Base-by-base conservation (phyloP, 208 protist species). In the Acanthamoeba triangularis region DNA sequence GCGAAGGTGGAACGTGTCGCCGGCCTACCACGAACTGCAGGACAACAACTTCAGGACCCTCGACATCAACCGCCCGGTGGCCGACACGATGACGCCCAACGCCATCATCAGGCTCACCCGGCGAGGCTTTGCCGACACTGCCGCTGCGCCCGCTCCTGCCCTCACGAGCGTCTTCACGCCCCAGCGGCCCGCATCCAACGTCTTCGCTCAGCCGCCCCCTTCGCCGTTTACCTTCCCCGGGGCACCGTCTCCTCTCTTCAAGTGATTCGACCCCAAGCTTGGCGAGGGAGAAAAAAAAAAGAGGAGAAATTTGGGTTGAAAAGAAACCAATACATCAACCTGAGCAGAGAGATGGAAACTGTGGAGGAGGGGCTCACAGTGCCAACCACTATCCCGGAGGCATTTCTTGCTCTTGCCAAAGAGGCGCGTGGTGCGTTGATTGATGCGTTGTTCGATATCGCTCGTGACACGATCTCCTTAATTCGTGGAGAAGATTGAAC, bases 11-110 rank as follows among this genome's bases (percentile, higher is more conserved):
- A 87, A 87, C 11, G 78, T 87, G 20, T 52, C 78, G 52, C 47
- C 52, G 37, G 6, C 78, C 14, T 87, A 87, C 11, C 52, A 87
- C n/a, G 78, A 87, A 37, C 78, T 87, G 41, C 78, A 87, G 52
- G 78, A 87, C 47, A 61, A 87, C 47, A 87, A 87, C 47, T 87
- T 87, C 52, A 87, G 23, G 52, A 87, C 78, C 23, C 52, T 87
- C 67, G 67, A 76, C 33, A n/a, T 23, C 67, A 44, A 16, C 25
- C 28, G 67, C 20, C 13, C 35, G 33, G 67, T 76, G 67, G 35
- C 67, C 30, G 67, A 76, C 67, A n/a, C 67, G 13, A 8, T 76
- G 30, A 41, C 67, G 33, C 67, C 67, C 33, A 76, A 76, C 67
- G 67, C 67, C 33, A 76, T 76, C 67, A 76, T 76, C 67, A 0